A percentile compares a stretch with the other conserved stretches of the same genome.
These are phyloP conservation scores for Gossypium schwendimanii DNA, from an alignment of 441 rosid species.

Conservation along the genomic window DNA sequence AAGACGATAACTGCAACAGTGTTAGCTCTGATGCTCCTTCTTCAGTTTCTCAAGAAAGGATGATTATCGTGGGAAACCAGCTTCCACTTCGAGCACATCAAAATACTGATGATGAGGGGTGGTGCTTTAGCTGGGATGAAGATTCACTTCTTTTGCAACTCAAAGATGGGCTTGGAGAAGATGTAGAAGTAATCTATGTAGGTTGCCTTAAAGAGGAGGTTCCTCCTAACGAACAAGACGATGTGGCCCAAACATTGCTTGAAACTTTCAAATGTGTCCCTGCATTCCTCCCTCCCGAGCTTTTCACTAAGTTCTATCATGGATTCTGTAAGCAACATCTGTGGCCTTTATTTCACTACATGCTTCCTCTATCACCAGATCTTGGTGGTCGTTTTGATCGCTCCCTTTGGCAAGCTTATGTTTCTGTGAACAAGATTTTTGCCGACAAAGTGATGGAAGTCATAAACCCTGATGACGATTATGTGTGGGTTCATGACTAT, in stretches of 20 bases:
- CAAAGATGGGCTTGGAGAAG: conserved; percentile 80
- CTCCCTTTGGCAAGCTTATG: conserved; percentile 82
- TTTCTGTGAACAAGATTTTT: conserved; percentile 48
- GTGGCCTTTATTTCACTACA: conserved; percentile 89
- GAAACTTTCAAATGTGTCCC: conserved; percentile 88
- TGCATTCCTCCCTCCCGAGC: conserved; percentile 65
- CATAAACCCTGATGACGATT: not conserved
- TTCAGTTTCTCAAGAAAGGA: conserved; percentile 56
- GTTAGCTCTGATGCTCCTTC: conserved; percentile 75
- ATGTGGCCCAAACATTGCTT: conserved; percentile 63
- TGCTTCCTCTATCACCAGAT: conserved; percentile 85
- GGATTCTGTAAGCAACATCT: conserved; percentile 89
- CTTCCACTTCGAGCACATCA: conserved; percentile 65
- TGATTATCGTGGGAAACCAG: conserved; percentile 84
- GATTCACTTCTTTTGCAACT: conserved; percentile 83
- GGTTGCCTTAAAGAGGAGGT: conserved; percentile 71
- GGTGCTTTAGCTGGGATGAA: conserved; percentile 75
- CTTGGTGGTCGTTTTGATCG: conserved; percentile 81
- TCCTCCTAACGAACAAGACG: conserved; percentile 56
- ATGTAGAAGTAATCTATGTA: conserved; percentile 70
- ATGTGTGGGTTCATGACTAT: conserved; percentile 3
- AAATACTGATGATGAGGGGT: conserved; percentile 34
- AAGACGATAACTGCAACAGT: conserved; percentile 60
- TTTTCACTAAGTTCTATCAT: conserved; percentile 68
- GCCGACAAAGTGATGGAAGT: conserved; percentile 6